phyloP scores from a whole-genome alignment of 768 basidiomycete genomes.

The Boletus rufocinnamomeus region DNA sequence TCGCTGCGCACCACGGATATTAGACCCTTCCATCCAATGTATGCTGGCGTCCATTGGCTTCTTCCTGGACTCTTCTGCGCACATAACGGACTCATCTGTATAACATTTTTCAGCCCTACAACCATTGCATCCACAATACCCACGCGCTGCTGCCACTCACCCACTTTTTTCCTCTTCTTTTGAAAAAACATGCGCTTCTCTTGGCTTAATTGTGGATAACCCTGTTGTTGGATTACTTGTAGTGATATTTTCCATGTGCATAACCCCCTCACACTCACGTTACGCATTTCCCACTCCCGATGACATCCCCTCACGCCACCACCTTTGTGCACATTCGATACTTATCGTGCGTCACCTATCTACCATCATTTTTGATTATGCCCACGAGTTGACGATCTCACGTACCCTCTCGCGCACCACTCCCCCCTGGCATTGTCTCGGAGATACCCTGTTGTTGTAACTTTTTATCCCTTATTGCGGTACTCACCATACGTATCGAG shows the following conservation, averaged over 20 bases:
- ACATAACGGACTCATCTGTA: constrained; percentile 36
- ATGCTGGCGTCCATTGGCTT: constrained; percentile 40
- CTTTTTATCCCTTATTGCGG: constrained; percentile 29
- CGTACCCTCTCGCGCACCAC: constrained; percentile 25
- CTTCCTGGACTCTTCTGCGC: constrained; percentile 28
- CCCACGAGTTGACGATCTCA: constrained; percentile 34
- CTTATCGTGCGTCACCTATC: constrained; percentile 27
- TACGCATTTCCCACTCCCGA: constrained; percentile 16
- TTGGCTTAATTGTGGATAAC: constrained; percentile 39
- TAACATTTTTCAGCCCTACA: constrained; percentile 25
- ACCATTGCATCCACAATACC: constrained; percentile 32
- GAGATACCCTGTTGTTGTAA: constrained; percentile 40
- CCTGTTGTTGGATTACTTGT: constrained; percentile 40
- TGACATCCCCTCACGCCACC: constrained; percentile 6
- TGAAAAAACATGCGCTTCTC: constrained; percentile 24
- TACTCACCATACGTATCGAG: constrained; percentile 29
- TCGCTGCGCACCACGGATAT: constrained; percentile 33
- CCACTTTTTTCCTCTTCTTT: not conserved
- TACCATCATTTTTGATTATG: constrained; percentile 25
- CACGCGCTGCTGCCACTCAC: constrained; percentile 33
- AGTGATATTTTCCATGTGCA: constrained; percentile 35
- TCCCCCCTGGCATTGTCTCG: constrained; percentile 31
- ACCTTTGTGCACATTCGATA: constrained; percentile 7
- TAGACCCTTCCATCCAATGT: constrained; percentile 34
- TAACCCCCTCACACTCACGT: constrained; percentile 30